Base-by-base conservation (phyloP, 768 basidiomycete genomes). In the Phaeotremella fagi region DNA sequence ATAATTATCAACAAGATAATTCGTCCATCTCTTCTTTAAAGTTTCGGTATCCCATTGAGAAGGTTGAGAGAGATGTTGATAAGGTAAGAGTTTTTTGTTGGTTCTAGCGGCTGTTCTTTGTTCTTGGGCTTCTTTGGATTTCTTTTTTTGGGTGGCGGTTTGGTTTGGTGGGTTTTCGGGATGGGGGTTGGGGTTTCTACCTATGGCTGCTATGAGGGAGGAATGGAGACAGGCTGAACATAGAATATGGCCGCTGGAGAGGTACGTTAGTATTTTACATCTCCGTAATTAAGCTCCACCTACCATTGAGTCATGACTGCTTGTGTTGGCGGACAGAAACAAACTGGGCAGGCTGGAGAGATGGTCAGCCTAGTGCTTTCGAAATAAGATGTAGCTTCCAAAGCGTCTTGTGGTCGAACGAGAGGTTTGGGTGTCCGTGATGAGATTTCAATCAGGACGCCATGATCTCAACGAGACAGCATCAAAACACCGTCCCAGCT, bases 291-390 rank as follows among this genome's bases (percentile, higher is more conserved):
- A 41, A 6, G 20, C 12, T 41, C n/a, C 20, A 41, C 59, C 52
- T 27, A 69, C 67, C 68, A 70, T 15, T 43, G 45, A 26, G 64
- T 70, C 48, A 63, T 53, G 2, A 70, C 64, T 1, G 68, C 60
- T 49, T 55, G 51, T 3, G 36, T 47, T 1, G 64, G 64, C 0
- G 48, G 42, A 29, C 49, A 55, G 52, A 70, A 66, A 44, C 68
- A 70, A 12, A 70, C 53, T 1, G 68, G 64, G 41, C 68, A 70
- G 27, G 57, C 68, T 70, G 51, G n/a, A 29, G 20, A 42, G 20
- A n/a, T 15, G 20, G 31, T 33, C 31, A 33, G 31, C 31, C 9
- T 7, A 33, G 16, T 7, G 16, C 23, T 11, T 9, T 42, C 1
- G 36, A 24, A 31, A 33, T 7, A 16, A 33, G 31, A 33, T 33